These are phyloP conservation scores for Sclerotinia glacialis DNA, from an alignment of 2,329 filamentous ascomycete genomes.

Conservation along the genomic window DNA sequence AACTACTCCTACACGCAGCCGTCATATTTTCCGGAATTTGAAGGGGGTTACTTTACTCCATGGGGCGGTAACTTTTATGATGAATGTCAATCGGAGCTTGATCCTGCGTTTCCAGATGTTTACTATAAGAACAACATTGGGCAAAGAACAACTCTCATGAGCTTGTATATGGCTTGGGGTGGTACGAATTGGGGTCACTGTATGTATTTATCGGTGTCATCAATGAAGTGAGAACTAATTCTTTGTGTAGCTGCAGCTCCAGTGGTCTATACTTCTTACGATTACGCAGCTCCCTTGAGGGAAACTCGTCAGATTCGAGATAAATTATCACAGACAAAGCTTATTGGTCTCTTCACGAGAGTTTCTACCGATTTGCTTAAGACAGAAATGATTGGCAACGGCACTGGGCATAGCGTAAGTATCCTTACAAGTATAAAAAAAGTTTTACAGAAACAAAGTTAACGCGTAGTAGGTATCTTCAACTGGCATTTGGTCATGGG, in stretches of 20 bases:
- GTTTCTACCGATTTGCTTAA: slow-evolving; percentile 51
- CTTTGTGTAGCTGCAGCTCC: slow-evolving; percentile 42
- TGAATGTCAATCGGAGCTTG: slow-evolving; percentile 47
- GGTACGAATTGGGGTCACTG: slow-evolving; percentile 56
- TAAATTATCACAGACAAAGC: slow-evolving; percentile 54
- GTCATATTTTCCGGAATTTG: slow-evolving; percentile 52
- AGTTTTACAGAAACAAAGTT: background rate
- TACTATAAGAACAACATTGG: slow-evolving; percentile 57
- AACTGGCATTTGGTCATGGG: slow-evolving; percentile 49
- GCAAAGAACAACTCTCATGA: slow-evolving; percentile 49
- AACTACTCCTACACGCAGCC: slow-evolving; percentile 55
- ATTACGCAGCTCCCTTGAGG: slow-evolving; percentile 49
- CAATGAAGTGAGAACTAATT: slow-evolving; percentile 12
- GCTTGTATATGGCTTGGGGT: slow-evolving; percentile 53
- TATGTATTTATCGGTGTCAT: slow-evolving; percentile 26
- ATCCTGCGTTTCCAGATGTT: slow-evolving; percentile 50
- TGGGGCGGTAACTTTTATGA: slow-evolving; percentile 54
- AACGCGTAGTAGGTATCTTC: slow-evolving; percentile 37
- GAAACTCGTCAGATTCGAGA: slow-evolving; percentile 53
- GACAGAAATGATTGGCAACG: slow-evolving; percentile 54
- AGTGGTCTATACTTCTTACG: slow-evolving; percentile 49
- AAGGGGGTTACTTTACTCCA: slow-evolving; percentile 53
- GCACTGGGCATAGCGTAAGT: slow-evolving; percentile 47
- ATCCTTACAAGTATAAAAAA: background rate
- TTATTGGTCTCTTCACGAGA: slow-evolving; percentile 53